Evolutionary conservation across 2,329 filamentous ascomycete genomes (phyloP).

Genomic region (Penicillium sp.): DNA sequence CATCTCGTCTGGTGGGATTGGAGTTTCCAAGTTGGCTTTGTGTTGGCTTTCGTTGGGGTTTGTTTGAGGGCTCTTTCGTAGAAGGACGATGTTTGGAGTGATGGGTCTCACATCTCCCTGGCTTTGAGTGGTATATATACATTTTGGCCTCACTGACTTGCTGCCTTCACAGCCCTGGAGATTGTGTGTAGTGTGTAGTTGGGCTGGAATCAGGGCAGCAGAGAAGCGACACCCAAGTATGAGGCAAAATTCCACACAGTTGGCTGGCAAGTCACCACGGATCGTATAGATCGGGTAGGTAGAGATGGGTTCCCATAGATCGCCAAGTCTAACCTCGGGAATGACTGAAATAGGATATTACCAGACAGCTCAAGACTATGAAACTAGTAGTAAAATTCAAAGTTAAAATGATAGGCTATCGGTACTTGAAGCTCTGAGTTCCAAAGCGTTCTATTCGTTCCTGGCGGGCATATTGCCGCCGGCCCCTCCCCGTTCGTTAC

Average conservation of each 20-base stretch:
- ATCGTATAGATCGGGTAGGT: conserved; percentile 1
- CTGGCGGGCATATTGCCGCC: conserved; percentile 6
- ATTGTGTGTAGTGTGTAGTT: not conserved
- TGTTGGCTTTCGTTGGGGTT: not conserved
- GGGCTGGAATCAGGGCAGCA: conserved; percentile 7
- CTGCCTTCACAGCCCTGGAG: too few relatives aligned
- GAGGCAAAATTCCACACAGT: not conserved
- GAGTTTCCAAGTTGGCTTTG: not conserved
- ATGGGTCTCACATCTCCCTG: not conserved
- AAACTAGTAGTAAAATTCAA: not conserved
- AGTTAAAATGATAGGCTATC: conserved; percentile 3
- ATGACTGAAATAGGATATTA: not conserved
- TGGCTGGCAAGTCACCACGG: conserved; percentile 4
- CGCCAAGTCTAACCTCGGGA: not conserved
- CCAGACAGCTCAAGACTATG: not conserved
- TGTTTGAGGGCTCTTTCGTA: not conserved
- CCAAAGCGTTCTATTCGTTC: not conserved
- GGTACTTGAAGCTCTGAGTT: not conserved
- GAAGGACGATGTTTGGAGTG: too few relatives aligned
- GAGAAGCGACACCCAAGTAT: not conserved
- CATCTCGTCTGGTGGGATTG: not conserved
- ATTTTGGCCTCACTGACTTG: too few relatives aligned
- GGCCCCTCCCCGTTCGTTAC: not conserved
- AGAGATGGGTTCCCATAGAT: not conserved
- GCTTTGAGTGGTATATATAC: not conserved